These are phyloP conservation scores for Quercus cerris DNA, from an alignment of 306 rosid genomes.

Conservation along the genomic window DNA sequence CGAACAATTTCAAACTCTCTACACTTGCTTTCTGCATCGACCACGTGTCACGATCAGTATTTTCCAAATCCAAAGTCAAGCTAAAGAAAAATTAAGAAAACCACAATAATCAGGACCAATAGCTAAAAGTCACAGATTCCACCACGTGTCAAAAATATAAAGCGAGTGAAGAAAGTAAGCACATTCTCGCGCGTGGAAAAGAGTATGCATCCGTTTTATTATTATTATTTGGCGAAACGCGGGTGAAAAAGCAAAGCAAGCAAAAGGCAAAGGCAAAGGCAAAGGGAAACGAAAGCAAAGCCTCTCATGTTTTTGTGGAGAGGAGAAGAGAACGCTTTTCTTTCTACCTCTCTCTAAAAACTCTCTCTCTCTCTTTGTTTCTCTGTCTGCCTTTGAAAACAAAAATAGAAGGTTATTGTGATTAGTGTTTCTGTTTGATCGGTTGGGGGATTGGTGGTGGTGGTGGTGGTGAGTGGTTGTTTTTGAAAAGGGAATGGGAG, in stretches of 20 bases:
- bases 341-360: slow-evolving; percentile 4
- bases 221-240: slow-evolving; percentile 28
- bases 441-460: slow-evolving; percentile 17
- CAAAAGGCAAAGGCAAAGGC: not conserved
- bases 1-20: rapidly evolving
- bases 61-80: slow-evolving; percentile 1
- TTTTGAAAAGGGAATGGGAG: slow-evolving; percentile 30
- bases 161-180: not conserved
- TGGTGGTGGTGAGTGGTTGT: not conserved
- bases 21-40: not conserved
- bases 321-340: slow-evolving; percentile 62
- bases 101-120: not conserved
- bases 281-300: too few relatives aligned
- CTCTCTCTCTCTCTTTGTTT: not conserved
- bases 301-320: slow-evolving; percentile 79
- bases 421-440: not conserved
- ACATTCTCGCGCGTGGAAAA: not conserved
- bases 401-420: not conserved
- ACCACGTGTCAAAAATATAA: slow-evolving; percentile 3
- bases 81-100: not conserved
- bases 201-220: slow-evolving; percentile 12
- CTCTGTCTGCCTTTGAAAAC: slow-evolving; percentile 1
- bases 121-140: not conserved
- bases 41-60: slow-evolving; percentile 18
- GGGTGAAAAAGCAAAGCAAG: slow-evolving; percentile 27